A percentile compares a stretch with the other conserved stretches of the same genome.
Evolutionary conservation across 306 rosid species (phyloP).

Genomic region (Malus sylvestris): DNA sequence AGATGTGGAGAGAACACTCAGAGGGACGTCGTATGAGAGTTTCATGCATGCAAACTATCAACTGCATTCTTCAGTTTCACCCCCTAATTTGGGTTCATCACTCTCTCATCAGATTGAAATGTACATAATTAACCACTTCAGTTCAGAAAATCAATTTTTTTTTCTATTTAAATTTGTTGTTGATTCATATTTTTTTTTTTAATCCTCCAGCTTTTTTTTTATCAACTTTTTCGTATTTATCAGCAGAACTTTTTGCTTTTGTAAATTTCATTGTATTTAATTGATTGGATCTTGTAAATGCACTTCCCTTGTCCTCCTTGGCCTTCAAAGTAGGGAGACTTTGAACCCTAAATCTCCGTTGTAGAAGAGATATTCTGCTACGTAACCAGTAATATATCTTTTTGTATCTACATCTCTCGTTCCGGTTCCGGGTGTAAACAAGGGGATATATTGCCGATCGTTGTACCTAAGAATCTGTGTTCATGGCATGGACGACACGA

Average conservation of each 20-base stretch:
- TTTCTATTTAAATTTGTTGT: not conserved
- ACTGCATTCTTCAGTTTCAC: not conserved
- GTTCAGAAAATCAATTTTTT: not conserved
- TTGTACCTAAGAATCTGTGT: not conserved
- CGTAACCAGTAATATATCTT: no score
- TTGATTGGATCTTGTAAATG: not conserved
- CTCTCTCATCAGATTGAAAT: not conserved
- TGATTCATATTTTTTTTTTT: no score
- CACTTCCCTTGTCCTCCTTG: not conserved
- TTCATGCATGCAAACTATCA: conserved; percentile 24
- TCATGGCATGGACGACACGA: not conserved
- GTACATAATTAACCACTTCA: not conserved
- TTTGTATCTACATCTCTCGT: no score
- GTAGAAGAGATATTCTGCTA: no score
- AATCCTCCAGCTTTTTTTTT: not conserved
- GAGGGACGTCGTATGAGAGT: conserved; percentile 35
- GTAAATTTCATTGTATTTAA: not conserved
- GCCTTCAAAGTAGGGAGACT: not conserved
- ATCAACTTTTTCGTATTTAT: not conserved
- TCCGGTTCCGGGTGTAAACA: no score
- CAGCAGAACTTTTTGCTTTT: not conserved
- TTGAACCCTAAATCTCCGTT: not conserved
- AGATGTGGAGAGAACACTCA: conserved; percentile 31
- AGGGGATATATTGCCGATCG: not conserved
- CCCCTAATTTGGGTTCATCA: not conserved